Percentiles rank a stretch among this genome's conserved stretches.
Evolutionary conservation across 192 early-diverging fungal species (phyloP).

Genomic region (Globomyces pollinis-pini): DNA sequence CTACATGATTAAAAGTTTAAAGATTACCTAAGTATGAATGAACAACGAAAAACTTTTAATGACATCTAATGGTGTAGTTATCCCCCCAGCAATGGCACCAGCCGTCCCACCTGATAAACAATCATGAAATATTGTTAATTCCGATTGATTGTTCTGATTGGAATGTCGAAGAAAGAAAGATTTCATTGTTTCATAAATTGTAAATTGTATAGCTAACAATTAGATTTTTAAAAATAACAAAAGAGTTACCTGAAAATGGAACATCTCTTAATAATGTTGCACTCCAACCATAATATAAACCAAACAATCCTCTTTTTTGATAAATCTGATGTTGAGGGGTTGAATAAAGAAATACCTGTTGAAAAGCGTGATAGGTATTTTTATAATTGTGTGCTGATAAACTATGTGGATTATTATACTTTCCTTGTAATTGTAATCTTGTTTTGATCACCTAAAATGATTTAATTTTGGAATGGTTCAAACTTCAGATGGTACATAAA

Average conservation of each 20-base stretch:
- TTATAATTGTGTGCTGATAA: slow-evolving; percentile 71
- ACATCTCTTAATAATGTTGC: slow-evolving; percentile 32
- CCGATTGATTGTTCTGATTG: neutral
- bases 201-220: too few species aligned
- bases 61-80: slow-evolving; percentile 36
- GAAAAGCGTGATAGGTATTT: slow-evolving; percentile 57
- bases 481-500: slow-evolving; percentile 35
- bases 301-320: slow-evolving; percentile 26
- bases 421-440: slow-evolving; percentile 83
- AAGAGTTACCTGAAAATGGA: slow-evolving; percentile 33
- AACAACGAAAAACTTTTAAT: too few species aligned
- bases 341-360: slow-evolving; percentile 7
- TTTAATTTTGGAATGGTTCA: neutral
- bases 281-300: slow-evolving; percentile 33
- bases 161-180: neutral
- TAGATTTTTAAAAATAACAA: too few species aligned
- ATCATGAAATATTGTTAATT: slow-evolving; percentile 15
- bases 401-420: slow-evolving; percentile 62
- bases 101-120: slow-evolving; percentile 17
- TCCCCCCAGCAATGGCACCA: slow-evolving; percentile 21
- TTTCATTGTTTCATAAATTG: slow-evolving; percentile 28
- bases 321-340: slow-evolving; percentile 19
- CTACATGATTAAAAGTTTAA: too few species aligned
- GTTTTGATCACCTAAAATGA: slow-evolving; percentile 80
- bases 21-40: too few species aligned